phyloP scores from a whole-genome alignment of 169 alveolate species.

The Plasmodium malariae region DNA sequence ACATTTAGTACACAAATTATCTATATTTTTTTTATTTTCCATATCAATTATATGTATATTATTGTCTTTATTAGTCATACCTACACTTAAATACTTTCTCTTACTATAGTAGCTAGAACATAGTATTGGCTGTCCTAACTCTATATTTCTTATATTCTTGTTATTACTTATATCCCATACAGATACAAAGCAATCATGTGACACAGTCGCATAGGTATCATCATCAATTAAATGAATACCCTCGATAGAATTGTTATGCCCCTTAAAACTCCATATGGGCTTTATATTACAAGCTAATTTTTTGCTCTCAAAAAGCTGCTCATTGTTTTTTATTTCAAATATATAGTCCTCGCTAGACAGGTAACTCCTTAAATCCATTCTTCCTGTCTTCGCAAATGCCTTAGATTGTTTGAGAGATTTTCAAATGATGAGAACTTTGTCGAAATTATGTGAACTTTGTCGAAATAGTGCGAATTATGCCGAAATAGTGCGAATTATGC shows the following conservation, averaged over 20 bases:
- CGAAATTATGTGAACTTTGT: too few relatives aligned
- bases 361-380: conserved; percentile 44
- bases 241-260: conserved; percentile 54
- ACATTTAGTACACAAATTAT: conserved; percentile 6
- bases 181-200: conserved; percentile 48
- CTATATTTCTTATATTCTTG: conserved; percentile 19
- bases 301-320: conserved; percentile 8
- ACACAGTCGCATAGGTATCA: conserved; percentile 14
- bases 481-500: too few relatives aligned
- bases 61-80: conserved; percentile 39
- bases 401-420: too few relatives aligned
- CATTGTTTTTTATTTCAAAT: conserved; percentile 65
- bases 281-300: conserved; percentile 21
- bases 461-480: too few relatives aligned
- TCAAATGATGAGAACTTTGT: too few relatives aligned
- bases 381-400: too few relatives aligned
- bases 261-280: conserved; percentile 68
- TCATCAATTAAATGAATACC: conserved; percentile 48
- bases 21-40: conserved; percentile 22
- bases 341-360: conserved; percentile 62
- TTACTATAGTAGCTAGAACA: conserved; percentile 37
- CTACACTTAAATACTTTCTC: conserved; percentile 22
- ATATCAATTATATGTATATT: conserved; percentile 53
- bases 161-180: conserved; percentile 24
- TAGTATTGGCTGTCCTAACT: conserved; percentile 36